Evolutionary conservation across 805 yeast species (phyloP).

Genomic region (Saturnispora hagleri): DNA sequence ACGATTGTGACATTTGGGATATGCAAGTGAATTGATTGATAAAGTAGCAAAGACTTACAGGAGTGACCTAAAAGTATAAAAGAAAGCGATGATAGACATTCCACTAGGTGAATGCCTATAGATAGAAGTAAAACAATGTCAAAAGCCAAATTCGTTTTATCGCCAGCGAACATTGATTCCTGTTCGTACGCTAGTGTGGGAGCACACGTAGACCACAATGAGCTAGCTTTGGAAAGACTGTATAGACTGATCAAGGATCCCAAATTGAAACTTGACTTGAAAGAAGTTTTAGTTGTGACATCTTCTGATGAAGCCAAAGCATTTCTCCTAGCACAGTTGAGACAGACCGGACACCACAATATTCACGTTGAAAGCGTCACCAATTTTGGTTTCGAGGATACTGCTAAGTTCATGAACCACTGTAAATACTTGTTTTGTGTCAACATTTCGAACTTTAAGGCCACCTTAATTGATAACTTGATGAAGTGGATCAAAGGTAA

Average conservation of each 20-base stretch:
- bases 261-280: background rate
- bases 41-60: background rate
- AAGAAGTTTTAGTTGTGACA: background rate
- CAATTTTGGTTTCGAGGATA: background rate
- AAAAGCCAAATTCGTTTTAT: background rate
- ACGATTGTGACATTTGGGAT: background rate
- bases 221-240: background rate
- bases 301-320: background rate
- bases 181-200: background rate
- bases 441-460: constrained; percentile 3
- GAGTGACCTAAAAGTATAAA: background rate
- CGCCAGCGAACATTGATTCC: constrained; percentile 1
- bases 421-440: background rate
- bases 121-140: background rate
- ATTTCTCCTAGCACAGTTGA: background rate
- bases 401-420: background rate
- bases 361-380: background rate
- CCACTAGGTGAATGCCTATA: background rate
- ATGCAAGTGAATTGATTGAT: background rate
- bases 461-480: background rate
- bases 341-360: background rate
- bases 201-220: background rate
- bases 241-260: background rate
- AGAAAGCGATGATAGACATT: background rate
- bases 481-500: background rate